These are phyloP conservation scores for Clausena lansium DNA, from an alignment of 345 rosid genomes.

Conservation along the genomic window DNA sequence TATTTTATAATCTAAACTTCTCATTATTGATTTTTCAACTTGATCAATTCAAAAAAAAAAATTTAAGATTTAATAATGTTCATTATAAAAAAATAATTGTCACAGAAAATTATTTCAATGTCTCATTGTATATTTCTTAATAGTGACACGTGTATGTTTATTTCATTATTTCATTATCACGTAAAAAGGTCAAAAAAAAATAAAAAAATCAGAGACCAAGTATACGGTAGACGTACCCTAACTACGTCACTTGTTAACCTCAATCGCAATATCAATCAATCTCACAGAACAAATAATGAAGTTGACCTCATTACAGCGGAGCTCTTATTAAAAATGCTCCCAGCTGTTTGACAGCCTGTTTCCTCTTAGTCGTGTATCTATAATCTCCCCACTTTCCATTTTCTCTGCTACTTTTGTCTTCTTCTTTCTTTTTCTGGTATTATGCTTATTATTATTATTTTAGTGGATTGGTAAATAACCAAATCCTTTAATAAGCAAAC, in stretches of 20 bases:
- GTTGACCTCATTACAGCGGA: background rate
- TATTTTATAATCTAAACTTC: no score
- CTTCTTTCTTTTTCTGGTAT: background rate
- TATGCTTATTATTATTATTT: background rate
- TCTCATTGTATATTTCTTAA: no score
- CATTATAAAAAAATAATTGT: no score
- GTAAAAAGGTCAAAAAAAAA: no score
- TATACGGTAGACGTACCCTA: no score
- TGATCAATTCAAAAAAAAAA: no score
- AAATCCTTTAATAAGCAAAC: background rate
- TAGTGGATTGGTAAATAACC: background rate
- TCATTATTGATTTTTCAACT: no score
- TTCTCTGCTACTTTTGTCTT: background rate
- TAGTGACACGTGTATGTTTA: no score
- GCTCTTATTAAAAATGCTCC: background rate
- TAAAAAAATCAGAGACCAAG: no score
- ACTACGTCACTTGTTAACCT: background rate
- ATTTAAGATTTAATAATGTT: no score
- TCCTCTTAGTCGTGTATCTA: background rate
- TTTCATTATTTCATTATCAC: no score
- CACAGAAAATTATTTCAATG: no score
- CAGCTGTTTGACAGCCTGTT: conserved; percentile 83
- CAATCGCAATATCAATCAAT: background rate
- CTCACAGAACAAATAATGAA: background rate
- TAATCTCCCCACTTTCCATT: background rate